Evolutionary conservation across 352 stramenopile species (phyloP), one percentile per base, ranked within the genome.

Genomic region (Phytophthora citrophthora): DNA sequence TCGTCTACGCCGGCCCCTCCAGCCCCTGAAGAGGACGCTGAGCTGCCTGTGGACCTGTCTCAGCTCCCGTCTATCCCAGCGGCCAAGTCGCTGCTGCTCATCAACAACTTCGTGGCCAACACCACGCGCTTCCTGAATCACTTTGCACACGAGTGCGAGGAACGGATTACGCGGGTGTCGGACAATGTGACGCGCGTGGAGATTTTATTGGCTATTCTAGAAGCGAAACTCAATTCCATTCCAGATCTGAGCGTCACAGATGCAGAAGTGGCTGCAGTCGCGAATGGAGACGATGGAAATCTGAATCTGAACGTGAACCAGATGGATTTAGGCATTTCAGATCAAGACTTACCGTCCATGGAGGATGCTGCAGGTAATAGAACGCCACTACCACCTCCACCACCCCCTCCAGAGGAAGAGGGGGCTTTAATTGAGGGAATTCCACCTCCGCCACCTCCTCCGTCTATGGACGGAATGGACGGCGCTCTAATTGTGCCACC

Each of bases 91-190:
- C 70, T 95, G 54, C 62, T 95, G 62, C 78, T 96, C 9, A 68
- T 96, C 55, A 96, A 89, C 73, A 95, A 96, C 61, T 96, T 96
- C 54, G 82, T 93, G 40, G 72, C 83, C 49, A 96, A 95, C 73
- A 94, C 84, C 15, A 91, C 84, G 63, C 78, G 83, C 16, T 96
- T 96, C 70, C 70, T 96, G 45, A 96, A 96, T 66, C 83, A 93
- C 61, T 95, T 96, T 62, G 81, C 83, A 20, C 68, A 88, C 69
- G 81, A 93, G 52, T 94, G 85, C 74, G 88, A 96, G 64, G 85
- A 93, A 53, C 84, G 86, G 26, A 88, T 96, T 48, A 56, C 74
- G 39, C 73, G 68, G 48, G 84, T 94, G 34, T 90, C 84, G 20
- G 77, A 75, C 29, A 89, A 84, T 54, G 77, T 96, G 53, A 93